Conservation (phyloP, 371 early-diverging fungal species). For the Lichtheimia hyalospora region DNA sequence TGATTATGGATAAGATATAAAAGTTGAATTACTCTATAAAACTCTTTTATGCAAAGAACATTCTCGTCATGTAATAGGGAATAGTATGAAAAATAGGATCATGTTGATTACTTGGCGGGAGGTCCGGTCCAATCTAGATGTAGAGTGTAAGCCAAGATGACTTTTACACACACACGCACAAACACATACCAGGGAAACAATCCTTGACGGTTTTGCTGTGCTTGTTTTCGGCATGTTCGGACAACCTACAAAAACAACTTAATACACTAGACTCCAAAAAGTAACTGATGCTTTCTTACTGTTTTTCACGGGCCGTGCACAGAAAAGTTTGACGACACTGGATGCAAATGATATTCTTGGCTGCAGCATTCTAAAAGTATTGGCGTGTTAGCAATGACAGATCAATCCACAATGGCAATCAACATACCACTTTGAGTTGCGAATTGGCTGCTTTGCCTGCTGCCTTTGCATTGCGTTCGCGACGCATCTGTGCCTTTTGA, state of each 20-base stretch:
- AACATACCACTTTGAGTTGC: slow-evolving; percentile 74
- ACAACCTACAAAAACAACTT: slow-evolving; percentile 38
- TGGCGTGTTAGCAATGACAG: not conserved
- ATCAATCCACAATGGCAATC: not conserved
- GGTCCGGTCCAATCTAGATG: too few species aligned
- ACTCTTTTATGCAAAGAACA: too few species aligned
- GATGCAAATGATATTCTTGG: slow-evolving; percentile 77
- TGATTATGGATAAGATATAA: too few species aligned
- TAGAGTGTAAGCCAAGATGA: not conserved
- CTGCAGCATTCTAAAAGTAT: slow-evolving; percentile 68
- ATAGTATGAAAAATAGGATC: not conserved
- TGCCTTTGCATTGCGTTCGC: slow-evolving; percentile 73
- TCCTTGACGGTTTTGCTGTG: slow-evolving; percentile 77
- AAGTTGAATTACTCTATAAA: too few species aligned
- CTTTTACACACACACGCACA: not conserved
- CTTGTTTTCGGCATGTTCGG: slow-evolving; percentile 79
- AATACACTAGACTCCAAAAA: slow-evolving; percentile 1
- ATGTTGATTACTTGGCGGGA: not conserved
- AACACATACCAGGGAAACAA: slow-evolving; percentile 74
- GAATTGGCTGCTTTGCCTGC: slow-evolving; percentile 56
- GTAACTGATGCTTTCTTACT: slow-evolving; percentile 36
- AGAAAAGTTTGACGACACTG: slow-evolving; percentile 84
- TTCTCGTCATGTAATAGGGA: too few species aligned
- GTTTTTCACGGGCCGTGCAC: slow-evolving; percentile 75
- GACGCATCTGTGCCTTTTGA: slow-evolving; percentile 74